Evolutionary conservation across 2,329 filamentous ascomycete species (phyloP).

Genomic region (Zymoseptoria ardabiliae): DNA sequence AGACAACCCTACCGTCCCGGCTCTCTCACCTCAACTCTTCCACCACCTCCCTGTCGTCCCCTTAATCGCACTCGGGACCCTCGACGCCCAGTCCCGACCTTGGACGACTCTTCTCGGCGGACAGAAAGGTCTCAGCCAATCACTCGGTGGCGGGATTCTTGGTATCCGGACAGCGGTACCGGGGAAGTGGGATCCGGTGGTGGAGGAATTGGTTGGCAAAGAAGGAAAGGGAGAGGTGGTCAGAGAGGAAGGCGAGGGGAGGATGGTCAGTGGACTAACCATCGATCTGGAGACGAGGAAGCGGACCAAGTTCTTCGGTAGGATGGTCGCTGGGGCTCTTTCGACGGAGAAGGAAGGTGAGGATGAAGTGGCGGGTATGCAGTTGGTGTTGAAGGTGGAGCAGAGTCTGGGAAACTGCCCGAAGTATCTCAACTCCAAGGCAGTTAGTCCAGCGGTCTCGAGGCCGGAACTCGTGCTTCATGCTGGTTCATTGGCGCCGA

Average conservation of each 20-base stretch:
- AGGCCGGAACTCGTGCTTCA: slow-evolving; percentile 41
- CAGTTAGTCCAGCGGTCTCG: slow-evolving; percentile 50
- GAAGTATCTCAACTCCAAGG: slow-evolving; percentile 75
- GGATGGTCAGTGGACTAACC: slow-evolving; percentile 55
- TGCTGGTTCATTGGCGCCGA: slow-evolving; percentile 34
- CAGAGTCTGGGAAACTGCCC: slow-evolving; percentile 75
- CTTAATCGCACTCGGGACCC: slow-evolving; percentile 64
- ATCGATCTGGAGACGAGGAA: slow-evolving; percentile 61
- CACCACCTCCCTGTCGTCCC: slow-evolving; percentile 56
- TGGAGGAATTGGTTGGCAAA: slow-evolving; percentile 51
- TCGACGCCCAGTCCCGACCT: slow-evolving; percentile 58
- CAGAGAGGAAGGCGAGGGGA: slow-evolving; percentile 33
- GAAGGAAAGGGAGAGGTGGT: slow-evolving; percentile 40
- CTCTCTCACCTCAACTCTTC: slow-evolving; percentile 55
- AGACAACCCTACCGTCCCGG: slow-evolving; percentile 60
- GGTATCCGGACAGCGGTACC: slow-evolving; percentile 58
- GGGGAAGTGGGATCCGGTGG: slow-evolving; percentile 59
- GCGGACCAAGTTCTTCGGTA: slow-evolving; percentile 65
- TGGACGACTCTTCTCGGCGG: slow-evolving; percentile 81
- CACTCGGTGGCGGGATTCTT: slow-evolving; percentile 56
- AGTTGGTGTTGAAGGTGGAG: slow-evolving; percentile 61
- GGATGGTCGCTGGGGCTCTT: slow-evolving; percentile 58
- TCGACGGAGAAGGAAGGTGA: not conserved
- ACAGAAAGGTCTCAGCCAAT: slow-evolving; percentile 57
- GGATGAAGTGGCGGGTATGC: slow-evolving; percentile 35